Conservation (phyloP, 352 stramenopile species). For the Phytopythium sindhum region DNA sequence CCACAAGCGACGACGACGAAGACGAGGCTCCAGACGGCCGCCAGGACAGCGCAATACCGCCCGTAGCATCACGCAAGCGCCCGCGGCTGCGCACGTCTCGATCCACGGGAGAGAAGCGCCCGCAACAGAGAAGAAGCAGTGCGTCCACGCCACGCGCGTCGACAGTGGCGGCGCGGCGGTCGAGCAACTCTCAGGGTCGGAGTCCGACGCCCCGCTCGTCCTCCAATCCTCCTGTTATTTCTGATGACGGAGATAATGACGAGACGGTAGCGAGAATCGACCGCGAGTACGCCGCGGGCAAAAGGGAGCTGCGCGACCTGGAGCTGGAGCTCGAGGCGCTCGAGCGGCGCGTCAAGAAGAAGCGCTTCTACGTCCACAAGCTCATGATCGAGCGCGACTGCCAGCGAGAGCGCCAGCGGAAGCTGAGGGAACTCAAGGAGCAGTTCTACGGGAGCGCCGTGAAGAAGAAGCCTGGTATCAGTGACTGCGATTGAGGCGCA, state of each 20-base stretch:
- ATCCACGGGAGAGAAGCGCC: background rate
- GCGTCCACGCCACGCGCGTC: background rate
- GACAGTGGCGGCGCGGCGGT: too few species aligned
- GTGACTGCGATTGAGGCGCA: background rate
- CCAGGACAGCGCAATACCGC: background rate
- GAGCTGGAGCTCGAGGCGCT: conserved; percentile 4
- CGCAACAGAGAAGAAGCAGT: background rate
- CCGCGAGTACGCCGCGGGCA: background rate
- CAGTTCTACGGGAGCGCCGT: conserved; percentile 13
- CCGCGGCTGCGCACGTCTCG: background rate
- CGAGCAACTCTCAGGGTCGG: background rate
- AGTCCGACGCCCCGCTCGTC: background rate
- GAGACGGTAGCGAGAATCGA: background rate
- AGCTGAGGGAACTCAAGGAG: conserved; percentile 19
- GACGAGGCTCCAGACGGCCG: background rate
- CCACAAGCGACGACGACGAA: conserved; percentile 2
- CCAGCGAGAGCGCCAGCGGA: conserved; percentile 3
- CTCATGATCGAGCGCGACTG: conserved; percentile 9
- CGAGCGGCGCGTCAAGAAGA: conserved; percentile 5
- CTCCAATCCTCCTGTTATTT: fast-evolving
- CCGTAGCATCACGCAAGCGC: background rate
- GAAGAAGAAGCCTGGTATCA: conserved; percentile 2
- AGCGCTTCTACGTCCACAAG: conserved; percentile 6
- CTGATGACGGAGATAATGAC: background rate
- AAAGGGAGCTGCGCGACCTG: background rate